These are phyloP conservation scores for Pythium scleroteichum DNA, from an alignment of 352 stramenopile genomes.

Conservation along the genomic window DNA sequence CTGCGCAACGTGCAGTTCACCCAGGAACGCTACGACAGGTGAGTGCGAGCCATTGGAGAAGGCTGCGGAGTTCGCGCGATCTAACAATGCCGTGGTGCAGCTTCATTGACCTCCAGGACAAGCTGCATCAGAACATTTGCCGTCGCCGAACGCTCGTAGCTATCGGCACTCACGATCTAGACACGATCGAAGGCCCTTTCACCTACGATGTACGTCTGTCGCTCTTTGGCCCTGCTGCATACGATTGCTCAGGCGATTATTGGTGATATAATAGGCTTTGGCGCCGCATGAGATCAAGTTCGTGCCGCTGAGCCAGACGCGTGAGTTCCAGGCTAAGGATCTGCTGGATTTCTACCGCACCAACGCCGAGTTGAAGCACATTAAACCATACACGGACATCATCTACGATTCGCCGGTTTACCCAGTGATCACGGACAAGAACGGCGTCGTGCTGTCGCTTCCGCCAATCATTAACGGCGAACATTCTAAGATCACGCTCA, in stretches of 20 bases:
- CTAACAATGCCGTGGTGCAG: conserved; percentile 31
- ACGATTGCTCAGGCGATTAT: not conserved
- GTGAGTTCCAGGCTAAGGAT: conserved; percentile 93
- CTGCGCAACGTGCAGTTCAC: conserved; percentile 97
- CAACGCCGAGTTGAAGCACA: conserved; percentile 94
- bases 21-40: conserved; percentile 94
- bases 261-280: conserved; percentile 65
- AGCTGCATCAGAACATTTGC: conserved; percentile 99
- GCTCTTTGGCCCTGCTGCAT: not conserved
- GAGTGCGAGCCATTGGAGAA: not conserved
- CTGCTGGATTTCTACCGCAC: conserved; percentile 97
- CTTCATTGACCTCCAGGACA: conserved; percentile 99
- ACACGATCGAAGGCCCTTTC: conserved; percentile 95
- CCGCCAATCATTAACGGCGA: conserved; percentile 99
- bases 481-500: conserved; percentile 96
- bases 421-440: conserved; percentile 96
- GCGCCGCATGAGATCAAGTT: conserved; percentile 96
- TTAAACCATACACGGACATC: conserved; percentile 99
- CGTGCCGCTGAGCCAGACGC: conserved; percentile 92
- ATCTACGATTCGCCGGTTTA: conserved; percentile 99
- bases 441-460: conserved; percentile 96
- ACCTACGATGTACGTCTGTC: conserved; percentile 75
- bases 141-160: conserved; percentile 98
- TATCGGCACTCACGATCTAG: conserved; percentile 99
- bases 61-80: no score